Evolutionary conservation across 1,139 yeast genomes (phyloP), one percentile per base, ranked within the genome.

Genomic region (Blastobotrys petasosporus): DNA sequence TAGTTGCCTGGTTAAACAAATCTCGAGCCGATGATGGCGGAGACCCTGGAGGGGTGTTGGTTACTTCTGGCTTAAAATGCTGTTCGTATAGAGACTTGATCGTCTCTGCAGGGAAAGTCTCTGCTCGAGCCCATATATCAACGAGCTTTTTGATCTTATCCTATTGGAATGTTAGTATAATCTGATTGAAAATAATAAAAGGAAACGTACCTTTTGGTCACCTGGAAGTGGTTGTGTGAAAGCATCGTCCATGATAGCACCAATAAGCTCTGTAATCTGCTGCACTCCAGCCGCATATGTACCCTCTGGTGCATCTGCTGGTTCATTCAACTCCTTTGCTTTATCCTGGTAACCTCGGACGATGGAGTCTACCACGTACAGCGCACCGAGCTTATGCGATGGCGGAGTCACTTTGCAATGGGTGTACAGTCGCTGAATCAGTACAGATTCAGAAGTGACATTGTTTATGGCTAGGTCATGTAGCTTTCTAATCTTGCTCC

Each of bases 81-180:
- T 51, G 48, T 16, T 49, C 52, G 31, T 48, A 44, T 64, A 44
- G 75, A 17, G 74, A 65, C 45, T 73, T 67, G 50, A 90, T 69
- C 34, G 74, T 68, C 38, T 73, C 73, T 37, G 75, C 74, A 45
- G 74, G 72, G 66, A 92, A 92, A 12, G 96, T 84, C 43, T 79
- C 80, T 32, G 92, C 85, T 55, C 87, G 79, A 58, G 81, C 87
- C 98, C 98, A 92, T 59, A 92, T 90, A 54, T 86, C 95, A 55
- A 92, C 76, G 57, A 92, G 74, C 66, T 88, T 90, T 60, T 80
- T 73, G 55, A 88, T 79, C 65, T 88, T 92, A 50, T 79, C 86
- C 61, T 72, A 71, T 54, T 46, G 7, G 45, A 13, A 55, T 56
- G 41, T 44, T 48, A 11, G 59, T 42, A 11, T 39, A 36, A 4